These are phyloP conservation scores for Croton laevigatus DNA, from an alignment of 441 rosid species.

Conservation along the genomic window DNA sequence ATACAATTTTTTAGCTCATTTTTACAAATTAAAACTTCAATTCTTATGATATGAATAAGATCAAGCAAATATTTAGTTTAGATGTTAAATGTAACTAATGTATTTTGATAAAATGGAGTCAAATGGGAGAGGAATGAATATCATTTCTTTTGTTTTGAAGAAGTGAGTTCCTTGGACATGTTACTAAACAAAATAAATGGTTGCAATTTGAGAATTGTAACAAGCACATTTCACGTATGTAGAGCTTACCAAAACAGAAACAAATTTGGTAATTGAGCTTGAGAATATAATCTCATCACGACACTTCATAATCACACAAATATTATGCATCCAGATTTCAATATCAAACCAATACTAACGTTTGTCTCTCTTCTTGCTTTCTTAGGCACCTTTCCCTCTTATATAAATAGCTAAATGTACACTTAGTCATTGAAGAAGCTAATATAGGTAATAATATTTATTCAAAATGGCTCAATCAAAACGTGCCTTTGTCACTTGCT, in stretches of 20 bases:
- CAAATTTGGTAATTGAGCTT: too few species aligned
- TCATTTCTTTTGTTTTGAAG: too few species aligned
- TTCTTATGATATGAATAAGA: neutral
- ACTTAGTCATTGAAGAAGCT: neutral
- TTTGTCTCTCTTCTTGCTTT: neutral
- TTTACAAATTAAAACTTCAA: too few species aligned
- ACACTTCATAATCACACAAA: constrained; percentile 21
- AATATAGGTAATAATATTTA: neutral
- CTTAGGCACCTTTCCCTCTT: neutral
- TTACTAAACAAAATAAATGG: too few species aligned
- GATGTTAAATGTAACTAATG: too few species aligned
- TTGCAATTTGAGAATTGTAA: too few species aligned
- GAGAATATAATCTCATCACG: neutral
- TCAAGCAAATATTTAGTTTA: neutral
- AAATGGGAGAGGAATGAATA: neutral
- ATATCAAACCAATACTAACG: constrained; percentile 19
- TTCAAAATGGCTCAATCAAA: constrained; percentile 16
- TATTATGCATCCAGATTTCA: constrained; percentile 11
- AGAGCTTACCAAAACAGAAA: too few species aligned
- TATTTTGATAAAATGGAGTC: neutral
- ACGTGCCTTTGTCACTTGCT: constrained; percentile 27
- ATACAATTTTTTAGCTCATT: too few species aligned
- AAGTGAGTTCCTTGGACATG: too few species aligned
- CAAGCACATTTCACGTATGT: too few species aligned
- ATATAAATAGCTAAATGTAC: constrained; percentile 15